A percentile compares a stretch with the other conserved stretches of the same genome.
Conservation (phyloP, 176 grass and related monocot genomes). For the Rhynchospora pubera region DNA sequence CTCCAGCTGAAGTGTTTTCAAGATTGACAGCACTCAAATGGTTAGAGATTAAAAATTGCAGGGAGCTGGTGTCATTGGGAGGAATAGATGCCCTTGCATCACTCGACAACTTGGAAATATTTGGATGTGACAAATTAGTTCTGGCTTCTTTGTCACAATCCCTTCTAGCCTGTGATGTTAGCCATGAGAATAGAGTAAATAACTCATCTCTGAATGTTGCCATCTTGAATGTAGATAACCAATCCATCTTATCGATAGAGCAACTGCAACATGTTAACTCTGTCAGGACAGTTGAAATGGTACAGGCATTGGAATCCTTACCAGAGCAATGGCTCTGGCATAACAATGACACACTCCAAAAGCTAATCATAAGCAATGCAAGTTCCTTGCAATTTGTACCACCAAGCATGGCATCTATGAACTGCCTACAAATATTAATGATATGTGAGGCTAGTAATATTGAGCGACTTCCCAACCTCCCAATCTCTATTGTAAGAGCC, state of each 20-base stretch:
- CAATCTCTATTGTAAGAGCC: neutral
- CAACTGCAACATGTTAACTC: neutral
- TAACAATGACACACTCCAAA: neutral
- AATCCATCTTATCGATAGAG: neutral
- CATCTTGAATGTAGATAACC: slow-evolving; percentile 22
- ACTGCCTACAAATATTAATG: neutral
- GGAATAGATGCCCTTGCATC: slow-evolving; percentile 23
- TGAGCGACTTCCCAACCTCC: neutral
- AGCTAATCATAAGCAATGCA: neutral
- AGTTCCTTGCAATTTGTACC: slow-evolving; percentile 2
- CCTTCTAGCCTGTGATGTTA: neutral
- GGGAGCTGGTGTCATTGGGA: slow-evolving; percentile 28
- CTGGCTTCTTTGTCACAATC: neutral
- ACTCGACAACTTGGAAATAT: slow-evolving; percentile 18
- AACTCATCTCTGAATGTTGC: neutral
- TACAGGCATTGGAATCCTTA: neutral
- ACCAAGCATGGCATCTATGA: neutral
- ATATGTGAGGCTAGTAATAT: neutral
- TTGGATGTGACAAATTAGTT: slow-evolving; percentile 23
- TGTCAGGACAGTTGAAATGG: neutral
- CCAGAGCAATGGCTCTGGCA: neutral
- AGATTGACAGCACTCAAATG: slow-evolving; percentile 24
- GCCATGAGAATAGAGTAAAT: neutral
- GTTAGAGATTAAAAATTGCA: slow-evolving; percentile 21
- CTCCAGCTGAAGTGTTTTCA: slow-evolving; percentile 20